phyloP scores from a whole-genome alignment of 805 yeast genomes.

The Jamesozyma jinghongensis region DNA sequence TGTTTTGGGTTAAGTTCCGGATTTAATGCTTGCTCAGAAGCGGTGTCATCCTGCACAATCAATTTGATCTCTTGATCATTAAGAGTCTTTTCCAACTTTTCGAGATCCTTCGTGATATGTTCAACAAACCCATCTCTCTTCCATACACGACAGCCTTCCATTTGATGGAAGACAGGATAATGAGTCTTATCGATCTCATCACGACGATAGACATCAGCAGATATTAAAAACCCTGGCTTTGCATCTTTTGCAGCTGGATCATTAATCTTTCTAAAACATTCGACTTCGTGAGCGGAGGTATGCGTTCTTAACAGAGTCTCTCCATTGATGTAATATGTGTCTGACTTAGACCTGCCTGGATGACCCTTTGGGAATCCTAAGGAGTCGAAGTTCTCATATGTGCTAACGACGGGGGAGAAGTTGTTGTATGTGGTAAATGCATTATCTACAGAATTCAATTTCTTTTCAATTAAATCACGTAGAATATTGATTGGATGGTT shows the following conservation, averaged over 20 bases:
- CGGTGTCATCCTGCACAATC: constrained; percentile 62
- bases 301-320: constrained; percentile 75
- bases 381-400: constrained; percentile 79
- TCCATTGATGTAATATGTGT: constrained; percentile 82
- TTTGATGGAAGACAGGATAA: constrained; percentile 94
- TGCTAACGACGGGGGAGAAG: constrained; percentile 76
- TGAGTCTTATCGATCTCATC: constrained; percentile 95
- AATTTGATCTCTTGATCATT: constrained; percentile 37
- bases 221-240: constrained; percentile 64
- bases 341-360: constrained; percentile 87
- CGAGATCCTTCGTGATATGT: constrained; percentile 50
- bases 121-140: constrained; percentile 31
- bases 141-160: constrained; percentile 96
- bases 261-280: constrained; percentile 55
- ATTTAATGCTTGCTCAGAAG: constrained; percentile 31
- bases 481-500: constrained; percentile 88
- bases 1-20: constrained; percentile 72
- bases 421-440: constrained; percentile 57
- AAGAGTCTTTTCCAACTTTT: constrained; percentile 44
- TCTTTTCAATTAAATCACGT: constrained; percentile 58
- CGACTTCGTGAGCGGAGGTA: constrained; percentile 93
- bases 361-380: constrained; percentile 87
- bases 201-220: constrained; percentile 93
- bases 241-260: neutral
- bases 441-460: constrained; percentile 57